Evolutionary conservation across 2,329 filamentous ascomycete genomes (phyloP).

Genomic region (Xylaria polymorpha): DNA sequence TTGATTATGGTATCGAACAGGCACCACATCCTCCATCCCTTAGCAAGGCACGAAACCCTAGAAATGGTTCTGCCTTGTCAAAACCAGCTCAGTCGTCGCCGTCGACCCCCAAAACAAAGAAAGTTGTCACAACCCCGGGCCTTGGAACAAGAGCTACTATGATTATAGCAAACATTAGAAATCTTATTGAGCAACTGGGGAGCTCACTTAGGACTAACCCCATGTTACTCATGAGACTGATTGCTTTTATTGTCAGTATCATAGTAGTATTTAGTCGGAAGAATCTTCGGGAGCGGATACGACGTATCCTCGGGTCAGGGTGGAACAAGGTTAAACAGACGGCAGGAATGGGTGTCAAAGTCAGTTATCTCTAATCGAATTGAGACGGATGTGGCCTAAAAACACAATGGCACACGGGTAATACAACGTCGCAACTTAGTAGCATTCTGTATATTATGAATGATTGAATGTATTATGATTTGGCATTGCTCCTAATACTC

Average conservation of each 20-base stretch:
- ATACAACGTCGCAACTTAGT: slow-evolving; percentile 38
- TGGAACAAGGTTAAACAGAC: slow-evolving; percentile 88
- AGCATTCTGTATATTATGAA: slow-evolving; percentile 44
- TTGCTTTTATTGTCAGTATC: slow-evolving; percentile 85
- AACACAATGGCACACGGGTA: slow-evolving; percentile 18
- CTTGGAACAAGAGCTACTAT: slow-evolving; percentile 62
- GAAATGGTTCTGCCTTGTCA: slow-evolving; percentile 51
- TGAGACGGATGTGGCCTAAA: slow-evolving; percentile 5
- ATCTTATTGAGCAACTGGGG: slow-evolving; percentile 63
- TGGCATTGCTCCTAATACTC: not conserved
- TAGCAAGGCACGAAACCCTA: slow-evolving; percentile 50
- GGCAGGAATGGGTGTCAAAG: slow-evolving; percentile 95
- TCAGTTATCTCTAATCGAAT: slow-evolving; percentile 82
- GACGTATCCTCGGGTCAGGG: slow-evolving; percentile 72
- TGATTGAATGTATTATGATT: slow-evolving; percentile 40
- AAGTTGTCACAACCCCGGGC: slow-evolving; percentile 51
- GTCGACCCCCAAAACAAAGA: slow-evolving; percentile 48
- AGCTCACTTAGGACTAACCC: slow-evolving; percentile 67
- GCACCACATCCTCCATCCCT: slow-evolving; percentile 55
- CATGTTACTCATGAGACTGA: slow-evolving; percentile 66
- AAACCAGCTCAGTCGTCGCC: slow-evolving; percentile 46
- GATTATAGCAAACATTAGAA: slow-evolving; percentile 64
- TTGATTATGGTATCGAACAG: slow-evolving; percentile 76
- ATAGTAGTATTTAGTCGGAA: slow-evolving; percentile 79
- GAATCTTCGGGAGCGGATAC: slow-evolving; percentile 79